Base-by-base conservation (phyloP, 2,329 filamentous ascomycete species). In the Beauveria varroae region DNA sequence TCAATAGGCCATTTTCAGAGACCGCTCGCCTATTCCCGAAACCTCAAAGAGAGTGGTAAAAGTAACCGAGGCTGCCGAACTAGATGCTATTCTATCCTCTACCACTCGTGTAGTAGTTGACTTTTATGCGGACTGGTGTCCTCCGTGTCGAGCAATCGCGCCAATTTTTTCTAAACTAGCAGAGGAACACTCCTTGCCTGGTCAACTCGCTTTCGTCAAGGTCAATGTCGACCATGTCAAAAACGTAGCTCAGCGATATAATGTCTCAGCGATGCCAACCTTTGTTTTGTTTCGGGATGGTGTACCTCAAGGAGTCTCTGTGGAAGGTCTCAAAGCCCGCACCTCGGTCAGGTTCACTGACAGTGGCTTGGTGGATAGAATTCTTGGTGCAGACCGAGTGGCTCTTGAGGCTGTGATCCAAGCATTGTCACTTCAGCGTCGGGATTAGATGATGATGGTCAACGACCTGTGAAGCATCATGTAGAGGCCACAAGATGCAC, bases 81-180 rank as follows among this genome's bases (percentile, higher is more conserved):
- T 74, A 9, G 68, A 71, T 22, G 56, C 66, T 5, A 51, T 71
- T 7, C 57, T 71, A 16, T 52, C 65, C 28, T 64, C 66, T 61
- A 76, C 85, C 70, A 79, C 79, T 28, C 73, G 89, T 66, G 82
- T 93, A 66, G 79, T 96, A 63, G 77, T 96, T 70, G 92, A 96
- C 81, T 92, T 86, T 79, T 91, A 88, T 74, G 92, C 92, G 59
- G 86, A 81, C 66, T 96, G 92, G 92, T 96, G 92, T 80, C 91
- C 91, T 62, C 92, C 92, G 61, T 96, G 92, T 87, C 96, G 92
- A 78, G 82, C 86, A 67, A 93, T 96, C 67, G 85, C 91, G 30
- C 92, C 92, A 58, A 75, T 86, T 63, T 79, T 96, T 64, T 66
- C 68, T 40, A 63, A 63, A 40, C 61, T 69, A 2, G 70, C 68